phyloP scores from a whole-genome alignment of 192 early-diverging fungal species.

The Backusella circina region DNA sequence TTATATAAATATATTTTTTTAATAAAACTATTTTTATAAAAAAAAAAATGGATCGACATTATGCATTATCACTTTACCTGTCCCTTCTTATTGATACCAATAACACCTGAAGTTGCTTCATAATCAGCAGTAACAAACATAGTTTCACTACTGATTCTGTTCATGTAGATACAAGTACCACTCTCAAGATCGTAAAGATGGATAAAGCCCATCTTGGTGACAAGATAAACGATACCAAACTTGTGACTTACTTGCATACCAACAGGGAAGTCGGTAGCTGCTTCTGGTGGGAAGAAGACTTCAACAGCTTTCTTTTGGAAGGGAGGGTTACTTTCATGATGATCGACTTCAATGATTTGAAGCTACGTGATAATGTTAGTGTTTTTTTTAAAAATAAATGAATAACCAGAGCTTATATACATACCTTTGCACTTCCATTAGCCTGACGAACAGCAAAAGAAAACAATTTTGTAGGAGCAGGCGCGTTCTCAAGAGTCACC shows the following conservation, averaged over 20 bases:
- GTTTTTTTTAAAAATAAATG: no score
- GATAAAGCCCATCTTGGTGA: slow-evolving; percentile 98
- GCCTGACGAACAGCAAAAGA: slow-evolving; percentile 86
- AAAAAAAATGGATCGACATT: neutral
- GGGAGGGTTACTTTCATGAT: slow-evolving; percentile 84
- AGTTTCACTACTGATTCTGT: slow-evolving; percentile 95
- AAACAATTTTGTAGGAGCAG: slow-evolving; percentile 83
- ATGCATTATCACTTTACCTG: slow-evolving; percentile 47
- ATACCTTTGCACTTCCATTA: slow-evolving; percentile 74
- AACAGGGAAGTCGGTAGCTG: slow-evolving; percentile 92
- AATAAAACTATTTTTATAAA: neutral
- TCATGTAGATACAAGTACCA: slow-evolving; percentile 94
- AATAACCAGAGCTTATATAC: neutral
- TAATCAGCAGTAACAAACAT: slow-evolving; percentile 96
- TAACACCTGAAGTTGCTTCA: slow-evolving; percentile 79
- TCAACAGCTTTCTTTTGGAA: slow-evolving; percentile 91
- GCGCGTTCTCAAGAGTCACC: slow-evolving; percentile 71
- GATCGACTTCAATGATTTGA: slow-evolving; percentile 96
- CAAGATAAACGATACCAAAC: slow-evolving; percentile 91
- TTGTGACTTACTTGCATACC: slow-evolving; percentile 94
- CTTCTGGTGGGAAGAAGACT: slow-evolving; percentile 96
- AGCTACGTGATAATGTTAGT: slow-evolving; percentile 43
- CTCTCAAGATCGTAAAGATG: slow-evolving; percentile 96
- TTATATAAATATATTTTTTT: neutral
- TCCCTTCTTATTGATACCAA: slow-evolving; percentile 96